Evolutionary conservation across 176 grass and related monocot genomes (phyloP).

Genomic region (Paspalum notatum): DNA sequence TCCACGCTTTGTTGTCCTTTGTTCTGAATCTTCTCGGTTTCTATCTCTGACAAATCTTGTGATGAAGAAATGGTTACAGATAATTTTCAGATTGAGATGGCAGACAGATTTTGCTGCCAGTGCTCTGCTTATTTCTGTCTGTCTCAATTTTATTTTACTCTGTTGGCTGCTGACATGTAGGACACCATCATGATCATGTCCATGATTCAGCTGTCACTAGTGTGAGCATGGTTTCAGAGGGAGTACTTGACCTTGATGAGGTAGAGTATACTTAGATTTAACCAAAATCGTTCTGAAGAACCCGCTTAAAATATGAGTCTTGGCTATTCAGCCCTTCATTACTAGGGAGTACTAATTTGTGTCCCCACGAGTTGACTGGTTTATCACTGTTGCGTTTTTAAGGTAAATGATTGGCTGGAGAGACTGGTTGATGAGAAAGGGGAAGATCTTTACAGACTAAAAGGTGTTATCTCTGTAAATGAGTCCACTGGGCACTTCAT

Average conservation of each 20-base stretch:
- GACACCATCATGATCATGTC: conserved; percentile 64
- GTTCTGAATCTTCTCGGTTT: conserved; percentile 14
- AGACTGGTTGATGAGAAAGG: conserved; percentile 73
- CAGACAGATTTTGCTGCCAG: not conserved
- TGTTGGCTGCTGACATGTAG: conserved; percentile 44
- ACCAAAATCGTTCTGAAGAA: not conserved
- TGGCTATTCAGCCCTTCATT: conserved; percentile 15
- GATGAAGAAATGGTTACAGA: not conserved
- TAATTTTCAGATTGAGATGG: conserved; percentile 12
- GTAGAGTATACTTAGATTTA: conserved; percentile 41
- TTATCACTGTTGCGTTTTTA: conserved; percentile 12
- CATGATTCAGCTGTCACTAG: conserved; percentile 75
- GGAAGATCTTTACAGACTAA: conserved; percentile 77
- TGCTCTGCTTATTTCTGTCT: not conserved
- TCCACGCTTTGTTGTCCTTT: not conserved
- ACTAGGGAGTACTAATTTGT: not conserved
- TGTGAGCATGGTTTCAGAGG: conserved; percentile 74
- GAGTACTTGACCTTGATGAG: conserved; percentile 74
- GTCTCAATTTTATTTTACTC: conserved; percentile 19
- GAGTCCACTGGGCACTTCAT: conserved; percentile 70
- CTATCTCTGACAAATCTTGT: not conserved
- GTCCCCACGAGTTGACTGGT: not conserved
- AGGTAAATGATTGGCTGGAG: conserved; percentile 80
- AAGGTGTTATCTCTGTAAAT: conserved; percentile 73
- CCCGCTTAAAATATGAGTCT: not conserved